phyloP scores from a whole-genome alignment of 2,329 filamentous ascomycete genomes.

The Penicillium sp. region DNA sequence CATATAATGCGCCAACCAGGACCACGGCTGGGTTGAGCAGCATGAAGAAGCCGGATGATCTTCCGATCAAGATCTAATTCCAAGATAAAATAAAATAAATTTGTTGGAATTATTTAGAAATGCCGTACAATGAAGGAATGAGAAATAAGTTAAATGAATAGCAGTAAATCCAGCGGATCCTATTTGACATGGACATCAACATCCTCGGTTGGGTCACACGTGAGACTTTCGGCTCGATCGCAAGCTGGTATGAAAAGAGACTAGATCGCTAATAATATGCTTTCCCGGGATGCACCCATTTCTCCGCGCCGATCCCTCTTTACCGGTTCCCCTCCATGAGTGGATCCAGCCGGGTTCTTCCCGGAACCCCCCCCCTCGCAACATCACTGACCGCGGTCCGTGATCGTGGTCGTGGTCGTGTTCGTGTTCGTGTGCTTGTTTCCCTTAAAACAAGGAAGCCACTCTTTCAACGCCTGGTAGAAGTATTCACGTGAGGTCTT shows the following conservation, averaged over 20 bases:
- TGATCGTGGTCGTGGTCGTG: background rate
- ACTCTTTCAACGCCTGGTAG: slow-evolving; percentile 44
- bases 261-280: background rate
- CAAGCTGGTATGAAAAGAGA: slow-evolving; percentile 14
- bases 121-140: background rate
- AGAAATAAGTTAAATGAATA: background rate
- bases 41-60: slow-evolving; percentile 16
- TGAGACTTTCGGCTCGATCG: slow-evolving; percentile 13
- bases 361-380: background rate
- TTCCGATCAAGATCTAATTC: background rate
- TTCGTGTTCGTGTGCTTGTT: background rate
- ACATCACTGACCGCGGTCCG: no score
- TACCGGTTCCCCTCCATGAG: background rate
- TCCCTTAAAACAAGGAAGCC: slow-evolving; percentile 45
- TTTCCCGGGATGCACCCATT: background rate
- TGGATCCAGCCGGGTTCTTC: background rate
- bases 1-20: slow-evolving; percentile 20
- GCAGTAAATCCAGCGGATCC: background rate
- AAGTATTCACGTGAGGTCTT: slow-evolving; percentile 40
- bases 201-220: slow-evolving; percentile 16
- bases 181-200: background rate
- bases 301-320: background rate
- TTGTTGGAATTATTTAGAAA: background rate
- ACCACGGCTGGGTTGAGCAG: slow-evolving; percentile 19
- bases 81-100: background rate